Evolutionary conservation across 1,284 basidiomycete genomes (phyloP).

Genomic region (Naganishia cerealis): DNA sequence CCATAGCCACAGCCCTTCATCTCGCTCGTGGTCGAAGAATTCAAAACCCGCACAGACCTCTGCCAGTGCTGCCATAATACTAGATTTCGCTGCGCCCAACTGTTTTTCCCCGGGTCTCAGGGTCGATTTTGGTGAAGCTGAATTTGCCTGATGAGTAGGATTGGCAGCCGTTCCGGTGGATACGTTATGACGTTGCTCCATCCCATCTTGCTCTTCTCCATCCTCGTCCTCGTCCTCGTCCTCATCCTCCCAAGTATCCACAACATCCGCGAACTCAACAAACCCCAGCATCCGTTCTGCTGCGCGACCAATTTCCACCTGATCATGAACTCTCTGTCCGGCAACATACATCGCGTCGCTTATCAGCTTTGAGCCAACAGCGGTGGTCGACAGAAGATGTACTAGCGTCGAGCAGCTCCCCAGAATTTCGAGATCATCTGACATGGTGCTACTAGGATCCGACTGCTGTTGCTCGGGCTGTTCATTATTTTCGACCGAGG

Average conservation of each 20-base stretch:
- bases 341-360: neutral
- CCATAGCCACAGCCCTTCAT: slow-evolving; percentile 22
- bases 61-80: slow-evolving; percentile 14
- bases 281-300: neutral
- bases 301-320: neutral
- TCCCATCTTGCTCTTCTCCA: neutral
- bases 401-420: neutral
- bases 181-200: neutral
- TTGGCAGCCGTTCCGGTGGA: neutral
- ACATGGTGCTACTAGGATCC: neutral
- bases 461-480: too few species aligned
- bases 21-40: neutral
- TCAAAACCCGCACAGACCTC: slow-evolving; percentile 7
- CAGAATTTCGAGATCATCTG: slow-evolving; percentile 9
- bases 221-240: slow-evolving; percentile 3
- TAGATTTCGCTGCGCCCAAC: slow-evolving; percentile 7
- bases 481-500: too few species aligned
- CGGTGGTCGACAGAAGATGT: neutral
- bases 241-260: slow-evolving; percentile 6
- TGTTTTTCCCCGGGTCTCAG: neutral
- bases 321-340: neutral
- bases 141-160: neutral
- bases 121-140: neutral
- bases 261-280: slow-evolving; percentile 10
- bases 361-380: neutral